These are phyloP conservation scores for Capniomyces stellatus DNA, from an alignment of 371 early-diverging fungal genomes.

Conservation along the genomic window DNA sequence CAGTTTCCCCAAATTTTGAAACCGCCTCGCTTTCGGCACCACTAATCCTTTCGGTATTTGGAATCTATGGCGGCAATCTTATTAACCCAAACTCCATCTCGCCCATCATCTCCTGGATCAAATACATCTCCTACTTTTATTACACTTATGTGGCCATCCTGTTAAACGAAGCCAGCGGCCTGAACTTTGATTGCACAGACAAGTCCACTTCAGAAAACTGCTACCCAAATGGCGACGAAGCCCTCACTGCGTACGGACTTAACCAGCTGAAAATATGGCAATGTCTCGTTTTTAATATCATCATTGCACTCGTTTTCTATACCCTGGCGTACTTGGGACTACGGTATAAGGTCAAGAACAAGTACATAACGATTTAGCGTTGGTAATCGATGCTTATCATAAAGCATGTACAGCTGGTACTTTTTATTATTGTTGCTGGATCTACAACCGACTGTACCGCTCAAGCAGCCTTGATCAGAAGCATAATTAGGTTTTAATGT, in stretches of 20 bases:
- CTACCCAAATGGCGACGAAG: constrained; percentile 12
- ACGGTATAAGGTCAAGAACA: neutral
- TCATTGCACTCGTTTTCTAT: neutral
- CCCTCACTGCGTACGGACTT: constrained; percentile 14
- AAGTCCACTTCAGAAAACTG: constrained; percentile 4
- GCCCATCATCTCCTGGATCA: constrained; percentile 20
- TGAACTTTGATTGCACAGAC: constrained; percentile 10
- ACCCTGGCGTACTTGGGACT: constrained; percentile 1
- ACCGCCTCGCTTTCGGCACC: constrained; percentile 28
- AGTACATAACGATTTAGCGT: neutral
- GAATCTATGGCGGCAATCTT: constrained; percentile 28
- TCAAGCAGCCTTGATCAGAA: too few relatives aligned
- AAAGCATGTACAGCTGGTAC: too few relatives aligned
- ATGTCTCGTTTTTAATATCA: neutral
- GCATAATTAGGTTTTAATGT: too few relatives aligned
- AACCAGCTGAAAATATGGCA: constrained; percentile 10
- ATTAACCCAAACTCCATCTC: constrained; percentile 23
- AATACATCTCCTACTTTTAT: constrained; percentile 22
- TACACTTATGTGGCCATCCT: constrained; percentile 24
- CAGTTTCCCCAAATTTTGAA: constrained; percentile 17
- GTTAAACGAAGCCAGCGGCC: constrained; percentile 19
- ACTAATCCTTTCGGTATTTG: constrained; percentile 24
- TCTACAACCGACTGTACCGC: too few relatives aligned
- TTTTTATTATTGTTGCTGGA: too few relatives aligned
- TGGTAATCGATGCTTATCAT: too few relatives aligned